phyloP scores from a whole-genome alignment of 192 early-diverging fungal genomes.

The Pilaira anomala region DNA sequence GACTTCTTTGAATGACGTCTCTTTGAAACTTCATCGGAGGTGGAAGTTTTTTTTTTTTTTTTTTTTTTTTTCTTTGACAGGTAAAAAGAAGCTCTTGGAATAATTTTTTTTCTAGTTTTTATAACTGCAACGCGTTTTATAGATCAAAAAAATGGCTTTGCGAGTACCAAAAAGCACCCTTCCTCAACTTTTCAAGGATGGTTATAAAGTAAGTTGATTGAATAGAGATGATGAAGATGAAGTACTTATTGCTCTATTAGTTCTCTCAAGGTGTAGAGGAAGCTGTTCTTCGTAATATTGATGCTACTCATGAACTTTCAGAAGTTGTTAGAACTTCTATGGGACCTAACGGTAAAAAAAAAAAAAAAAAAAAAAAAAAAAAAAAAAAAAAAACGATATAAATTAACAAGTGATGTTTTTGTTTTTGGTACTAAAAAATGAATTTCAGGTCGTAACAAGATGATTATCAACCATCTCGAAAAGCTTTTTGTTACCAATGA shows the following conservation, averaged over 20 bases:
- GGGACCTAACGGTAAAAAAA: conserved; percentile 84
- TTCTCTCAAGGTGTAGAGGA: conserved; percentile 95
- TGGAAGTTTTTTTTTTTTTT: no score
- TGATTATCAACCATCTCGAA: conserved; percentile 98
- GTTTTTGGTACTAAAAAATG: no score
- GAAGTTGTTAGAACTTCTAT: conserved; percentile 93
- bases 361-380: conserved; percentile 1
- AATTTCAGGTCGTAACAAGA: conserved; percentile 87
- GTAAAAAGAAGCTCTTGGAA: no score
- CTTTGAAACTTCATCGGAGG: no score
- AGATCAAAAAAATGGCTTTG: conserved; percentile 67
- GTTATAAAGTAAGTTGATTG: conserved; percentile 70
- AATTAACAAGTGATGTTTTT: no score
- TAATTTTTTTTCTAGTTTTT: no score
- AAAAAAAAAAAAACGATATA: no score
- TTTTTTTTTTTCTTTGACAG: no score
- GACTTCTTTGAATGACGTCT: no score
- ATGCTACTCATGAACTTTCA: conserved; percentile 89
- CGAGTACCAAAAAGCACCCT: conserved; percentile 83
- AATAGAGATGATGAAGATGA: neutral
- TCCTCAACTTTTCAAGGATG: conserved; percentile 88
- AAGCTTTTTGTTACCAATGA: conserved; percentile 98
- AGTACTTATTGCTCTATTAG: conserved; percentile 44
- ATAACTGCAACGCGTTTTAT: no score
- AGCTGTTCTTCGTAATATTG: conserved; percentile 92